Evolutionary conservation across 192 early-diverging fungal species (phyloP).

Genomic region (Kappamyces sp.): DNA sequence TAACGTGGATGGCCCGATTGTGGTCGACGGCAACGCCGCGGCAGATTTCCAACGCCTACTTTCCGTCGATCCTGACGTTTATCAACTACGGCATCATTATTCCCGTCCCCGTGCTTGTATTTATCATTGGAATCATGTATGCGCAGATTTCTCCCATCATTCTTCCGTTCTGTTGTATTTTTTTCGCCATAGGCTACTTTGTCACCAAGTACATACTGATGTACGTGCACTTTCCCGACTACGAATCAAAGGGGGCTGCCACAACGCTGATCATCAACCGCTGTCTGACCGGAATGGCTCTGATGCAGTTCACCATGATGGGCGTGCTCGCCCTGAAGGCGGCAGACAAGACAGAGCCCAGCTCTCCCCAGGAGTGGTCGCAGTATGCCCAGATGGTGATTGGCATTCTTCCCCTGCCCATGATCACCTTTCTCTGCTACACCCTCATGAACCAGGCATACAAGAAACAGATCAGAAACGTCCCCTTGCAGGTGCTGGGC

Average conservation of each 20-base stretch:
- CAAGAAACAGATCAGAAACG: conserved; percentile 36
- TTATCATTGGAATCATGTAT: conserved; percentile 45
- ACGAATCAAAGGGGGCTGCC: conserved; percentile 42
- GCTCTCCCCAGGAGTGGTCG: conserved; percentile 14
- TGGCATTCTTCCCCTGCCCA: conserved; percentile 36
- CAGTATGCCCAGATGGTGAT: conserved; percentile 41
- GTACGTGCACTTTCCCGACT: conserved; percentile 47
- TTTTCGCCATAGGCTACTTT: conserved; percentile 42
- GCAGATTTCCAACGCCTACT: conserved; percentile 42
- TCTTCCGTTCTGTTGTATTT: conserved; percentile 42
- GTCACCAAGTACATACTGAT: conserved; percentile 50
- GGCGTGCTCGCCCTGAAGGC: conserved; percentile 44
- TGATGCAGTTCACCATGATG: conserved; percentile 52
- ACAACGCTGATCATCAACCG: conserved; percentile 41
- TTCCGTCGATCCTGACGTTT: conserved; percentile 39
- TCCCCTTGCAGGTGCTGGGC: conserved; percentile 42
- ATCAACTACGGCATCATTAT: conserved; percentile 50
- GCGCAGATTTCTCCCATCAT: conserved; percentile 42
- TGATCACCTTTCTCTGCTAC: conserved; percentile 30
- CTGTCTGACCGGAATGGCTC: conserved; percentile 37
- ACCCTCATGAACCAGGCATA: conserved; percentile 44
- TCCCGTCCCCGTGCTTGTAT: conserved; percentile 43
- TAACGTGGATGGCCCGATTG: conserved; percentile 36
- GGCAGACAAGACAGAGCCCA: not conserved
- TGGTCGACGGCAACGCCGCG: conserved; percentile 32